Evolutionary conservation across 2,329 filamentous ascomycete species (phyloP), one percentile per base, ranked within the genome.

Genomic region (Trichoderma endophyticum): DNA sequence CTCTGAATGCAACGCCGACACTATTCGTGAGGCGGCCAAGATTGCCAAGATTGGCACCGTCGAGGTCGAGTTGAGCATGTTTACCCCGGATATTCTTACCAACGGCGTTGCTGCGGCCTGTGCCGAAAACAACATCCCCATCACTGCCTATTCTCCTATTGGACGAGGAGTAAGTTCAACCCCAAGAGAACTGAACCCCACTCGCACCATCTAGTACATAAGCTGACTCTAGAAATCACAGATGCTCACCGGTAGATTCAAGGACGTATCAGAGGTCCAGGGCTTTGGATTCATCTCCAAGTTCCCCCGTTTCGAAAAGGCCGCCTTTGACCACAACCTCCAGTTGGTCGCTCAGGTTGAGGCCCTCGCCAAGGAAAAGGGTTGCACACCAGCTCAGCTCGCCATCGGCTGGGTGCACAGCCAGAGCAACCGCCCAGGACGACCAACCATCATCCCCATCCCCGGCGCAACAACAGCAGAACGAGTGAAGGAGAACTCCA

Each of bases 261-360:
- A 72, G 64, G 72, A 77, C 18, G 66, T 74, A 8, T 75, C 75
- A 21, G 73, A 80, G 26, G 68, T 78, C 60, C 73, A 77, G 61
- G 66, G 73, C 1, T 56, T 75, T 6, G 76, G 78, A 21, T 60
- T 76, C 26, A 66, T 77, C 21, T 61, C 74, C 6, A 43, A n/a
- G 1, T 75, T 84, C 26, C 90, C 91, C 1, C 85, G 90, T 26
- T 93, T 93, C 81, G 85, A 88, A 73, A 83, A 85, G 2, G 90
- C 86, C 12, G 88, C 87, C 73, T 91, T 93, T 75, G 82, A 86
- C 48, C 85, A 86, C 78, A 94, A 93, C 79, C 76, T 93, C 9
- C 80, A 89, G 77, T 84, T 94, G 6, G 88, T 90, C 11, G 74
- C 84, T 7, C 83, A 88, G 71, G 80, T 93, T 14, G 82, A 89